Conservation (phyloP, 2,329 filamentous ascomycete genomes). For the Mariannaea sp. region DNA sequence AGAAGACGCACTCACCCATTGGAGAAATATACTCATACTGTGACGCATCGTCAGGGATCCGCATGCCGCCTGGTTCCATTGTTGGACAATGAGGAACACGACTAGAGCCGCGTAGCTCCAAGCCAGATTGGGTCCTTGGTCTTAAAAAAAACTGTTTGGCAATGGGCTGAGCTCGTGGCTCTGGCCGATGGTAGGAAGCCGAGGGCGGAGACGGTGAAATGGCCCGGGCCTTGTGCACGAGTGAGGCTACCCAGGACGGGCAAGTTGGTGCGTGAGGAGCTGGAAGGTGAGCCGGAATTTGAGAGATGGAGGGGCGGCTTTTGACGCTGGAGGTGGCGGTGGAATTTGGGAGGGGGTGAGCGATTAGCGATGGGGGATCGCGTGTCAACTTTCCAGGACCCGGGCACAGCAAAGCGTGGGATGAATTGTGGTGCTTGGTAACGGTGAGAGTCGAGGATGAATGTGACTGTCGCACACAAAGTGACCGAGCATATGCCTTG, state of each 20-base stretch:
- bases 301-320: constrained; percentile 32
- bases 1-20: constrained; percentile 56
- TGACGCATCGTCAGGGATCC: constrained; percentile 52
- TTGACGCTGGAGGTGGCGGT: constrained; percentile 32
- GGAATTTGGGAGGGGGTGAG: constrained; percentile 21
- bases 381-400: constrained; percentile 29
- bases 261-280: constrained; percentile 36
- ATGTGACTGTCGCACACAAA: constrained; percentile 5
- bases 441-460: constrained; percentile 7
- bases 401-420: constrained; percentile 12
- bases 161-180: constrained; percentile 18
- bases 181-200: constrained; percentile 19
- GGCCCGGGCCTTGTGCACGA: constrained; percentile 20
- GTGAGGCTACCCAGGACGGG: constrained; percentile 34
- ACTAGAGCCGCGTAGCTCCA: constrained; percentile 30
- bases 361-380: constrained; percentile 33
- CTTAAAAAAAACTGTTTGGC: constrained; percentile 17
- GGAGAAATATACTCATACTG: constrained; percentile 53
- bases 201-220: constrained; percentile 23
- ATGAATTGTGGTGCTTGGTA: constrained; percentile 6
- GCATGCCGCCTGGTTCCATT: constrained; percentile 50
- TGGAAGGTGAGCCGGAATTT: constrained; percentile 21
- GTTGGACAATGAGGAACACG: constrained; percentile 27
- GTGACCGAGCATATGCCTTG: not conserved
- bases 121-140: constrained; percentile 11